phyloP scores from a whole-genome alignment of 2,329 filamentous ascomycete species.

The Talaromyces sp. region DNA sequence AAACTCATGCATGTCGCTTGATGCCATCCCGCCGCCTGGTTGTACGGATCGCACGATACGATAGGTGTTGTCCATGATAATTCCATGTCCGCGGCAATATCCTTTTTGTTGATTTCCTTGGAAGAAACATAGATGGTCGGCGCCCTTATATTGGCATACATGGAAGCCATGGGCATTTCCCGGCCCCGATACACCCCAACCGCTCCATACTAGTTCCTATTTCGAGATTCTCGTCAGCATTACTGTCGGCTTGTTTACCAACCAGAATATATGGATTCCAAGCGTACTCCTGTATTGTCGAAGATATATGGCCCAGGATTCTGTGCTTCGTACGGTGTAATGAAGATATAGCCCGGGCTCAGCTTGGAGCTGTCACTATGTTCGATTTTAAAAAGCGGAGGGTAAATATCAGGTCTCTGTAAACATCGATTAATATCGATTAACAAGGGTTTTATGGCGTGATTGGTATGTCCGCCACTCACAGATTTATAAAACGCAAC shows the following conservation, averaged over 20 bases:
- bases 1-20: conserved; percentile 59
- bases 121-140: conserved; percentile 56
- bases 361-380: conserved; percentile 33
- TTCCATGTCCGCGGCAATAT: conserved; percentile 55
- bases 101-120: conserved; percentile 56
- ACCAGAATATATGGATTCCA: not conserved
- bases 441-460: not conserved
- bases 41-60: conserved; percentile 52
- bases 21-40: conserved; percentile 42
- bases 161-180: conserved; percentile 53
- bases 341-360: conserved; percentile 54
- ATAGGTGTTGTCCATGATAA: conserved; percentile 57
- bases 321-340: conserved; percentile 53
- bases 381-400: conserved; percentile 39
- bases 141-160: conserved; percentile 53
- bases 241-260: not conserved
- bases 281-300: conserved; percentile 50
- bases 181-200: conserved; percentile 53
- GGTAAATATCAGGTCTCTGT: conserved; percentile 44
- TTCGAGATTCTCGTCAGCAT: conserved; percentile 13
- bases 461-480: conserved; percentile 15
- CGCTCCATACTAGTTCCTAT: conserved; percentile 54
- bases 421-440: not conserved
- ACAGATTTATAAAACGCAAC: conserved; percentile 43
- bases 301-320: conserved; percentile 57